These are phyloP conservation scores for Albugo laibachii DNA, from an alignment of 352 stramenopile genomes.

Conservation along the genomic window DNA sequence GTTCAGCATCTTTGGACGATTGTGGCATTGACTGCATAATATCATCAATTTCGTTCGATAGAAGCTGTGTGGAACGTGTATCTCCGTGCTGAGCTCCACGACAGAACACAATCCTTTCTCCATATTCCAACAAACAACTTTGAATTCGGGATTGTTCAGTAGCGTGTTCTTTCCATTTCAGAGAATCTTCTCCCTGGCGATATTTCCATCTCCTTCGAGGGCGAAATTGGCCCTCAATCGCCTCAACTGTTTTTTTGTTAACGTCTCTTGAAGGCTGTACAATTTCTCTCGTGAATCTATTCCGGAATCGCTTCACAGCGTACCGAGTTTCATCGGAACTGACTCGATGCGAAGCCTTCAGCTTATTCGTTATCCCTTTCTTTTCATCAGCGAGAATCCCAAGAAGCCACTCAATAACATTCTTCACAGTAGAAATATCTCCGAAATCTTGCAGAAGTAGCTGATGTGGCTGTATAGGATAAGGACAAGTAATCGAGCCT, in stretches of 20 bases:
- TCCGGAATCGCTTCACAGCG: too few relatives aligned
- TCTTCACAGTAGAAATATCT: conserved; percentile 32
- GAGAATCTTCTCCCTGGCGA: conserved; percentile 11
- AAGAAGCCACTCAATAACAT: conserved; percentile 33
- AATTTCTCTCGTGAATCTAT: background rate
- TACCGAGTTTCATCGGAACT: background rate
- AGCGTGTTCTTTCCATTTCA: too few relatives aligned
- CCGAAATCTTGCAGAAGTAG: conserved; percentile 60
- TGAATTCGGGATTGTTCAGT: conserved; percentile 51
- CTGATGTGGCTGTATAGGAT: conserved; percentile 40
- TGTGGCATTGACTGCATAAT: too few relatives aligned
- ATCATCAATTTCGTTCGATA: too few relatives aligned
- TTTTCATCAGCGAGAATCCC: conserved; percentile 11
- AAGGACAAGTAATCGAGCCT: conserved; percentile 8
- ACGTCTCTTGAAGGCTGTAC: background rate
- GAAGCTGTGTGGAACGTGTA: too few relatives aligned
- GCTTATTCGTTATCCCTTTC: background rate
- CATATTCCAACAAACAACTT: conserved; percentile 64
- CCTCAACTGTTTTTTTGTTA: conserved; percentile 22
- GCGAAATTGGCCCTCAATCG: conserved; percentile 17
- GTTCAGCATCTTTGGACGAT: too few relatives aligned
- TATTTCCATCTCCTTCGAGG: conserved; percentile 21
- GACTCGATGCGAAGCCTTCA: background rate
- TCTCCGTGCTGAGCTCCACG: too few relatives aligned
- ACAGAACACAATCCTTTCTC: conserved; percentile 19